phyloP scores from a whole-genome alignment of 1,139 yeast species.

The Kurtzmaniella quercitrusa region DNA sequence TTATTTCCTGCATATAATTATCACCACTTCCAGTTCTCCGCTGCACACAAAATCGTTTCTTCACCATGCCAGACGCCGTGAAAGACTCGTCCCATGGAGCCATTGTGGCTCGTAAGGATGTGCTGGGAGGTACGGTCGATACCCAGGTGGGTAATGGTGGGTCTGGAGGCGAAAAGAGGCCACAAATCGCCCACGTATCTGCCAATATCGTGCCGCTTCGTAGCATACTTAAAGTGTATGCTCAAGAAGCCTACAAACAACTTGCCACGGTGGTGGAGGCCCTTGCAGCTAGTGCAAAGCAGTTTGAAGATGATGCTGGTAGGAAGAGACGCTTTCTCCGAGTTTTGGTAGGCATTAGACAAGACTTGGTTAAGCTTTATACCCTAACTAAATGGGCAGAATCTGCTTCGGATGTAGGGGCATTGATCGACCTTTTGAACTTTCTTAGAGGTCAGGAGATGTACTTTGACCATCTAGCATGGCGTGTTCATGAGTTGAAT shows the following conservation, averaged over 20 bases:
- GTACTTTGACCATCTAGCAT: constrained; percentile 54
- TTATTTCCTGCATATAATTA: neutral
- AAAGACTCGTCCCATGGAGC: constrained; percentile 1
- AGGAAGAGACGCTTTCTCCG: constrained; percentile 69
- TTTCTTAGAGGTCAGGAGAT: constrained; percentile 80
- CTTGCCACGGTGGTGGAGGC: constrained; percentile 60
- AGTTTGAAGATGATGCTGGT: constrained; percentile 48
- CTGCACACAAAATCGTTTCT: neutral
- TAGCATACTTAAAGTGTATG: constrained; percentile 53
- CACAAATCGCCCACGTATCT: constrained; percentile 69
- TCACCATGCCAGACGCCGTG: constrained; percentile 1
- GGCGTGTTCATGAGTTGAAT: constrained; percentile 54
- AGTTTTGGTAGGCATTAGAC: constrained; percentile 64
- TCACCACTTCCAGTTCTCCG: neutral
- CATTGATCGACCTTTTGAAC: constrained; percentile 76
- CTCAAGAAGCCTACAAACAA: constrained; percentile 63
- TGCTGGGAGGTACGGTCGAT: constrained; percentile 1
- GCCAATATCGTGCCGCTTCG: constrained; percentile 66
- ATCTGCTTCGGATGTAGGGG: constrained; percentile 64
- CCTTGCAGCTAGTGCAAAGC: constrained; percentile 30
- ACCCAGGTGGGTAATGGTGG: neutral
- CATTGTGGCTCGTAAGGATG: neutral
- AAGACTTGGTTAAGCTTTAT: constrained; percentile 77
- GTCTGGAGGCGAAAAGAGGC: neutral
- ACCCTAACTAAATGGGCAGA: constrained; percentile 87